Evolutionary conservation across 1,284 basidiomycete species (phyloP).

Genomic region (Rugosomyces carneus): DNA sequence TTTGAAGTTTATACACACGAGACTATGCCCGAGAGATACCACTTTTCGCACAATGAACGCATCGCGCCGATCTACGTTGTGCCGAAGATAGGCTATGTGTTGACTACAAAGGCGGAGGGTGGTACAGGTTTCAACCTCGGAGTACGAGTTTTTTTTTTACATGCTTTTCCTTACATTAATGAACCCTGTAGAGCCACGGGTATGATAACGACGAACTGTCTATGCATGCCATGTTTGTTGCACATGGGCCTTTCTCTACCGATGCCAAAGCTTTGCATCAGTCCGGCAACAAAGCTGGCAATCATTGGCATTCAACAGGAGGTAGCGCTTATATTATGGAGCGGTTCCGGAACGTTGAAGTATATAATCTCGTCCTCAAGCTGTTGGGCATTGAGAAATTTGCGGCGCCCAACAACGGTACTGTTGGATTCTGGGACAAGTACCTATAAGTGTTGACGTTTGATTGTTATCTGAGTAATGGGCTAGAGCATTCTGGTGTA

Average conservation of each 20-base stretch:
- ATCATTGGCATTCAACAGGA: conserved; percentile 62
- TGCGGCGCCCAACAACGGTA: conserved; percentile 71
- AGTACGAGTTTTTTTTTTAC: conserved; percentile 38
- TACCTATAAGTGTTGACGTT: conserved; percentile 53
- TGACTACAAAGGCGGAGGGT: conserved; percentile 58
- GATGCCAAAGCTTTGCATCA: conserved; percentile 54
- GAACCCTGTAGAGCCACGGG: conserved; percentile 59
- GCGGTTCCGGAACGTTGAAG: conserved; percentile 77
- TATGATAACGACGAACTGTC: conserved; percentile 72
- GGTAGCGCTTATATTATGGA: conserved; percentile 69
- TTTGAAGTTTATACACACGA: conserved; percentile 77
- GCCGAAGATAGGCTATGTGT: conserved; percentile 71
- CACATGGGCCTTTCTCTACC: conserved; percentile 78
- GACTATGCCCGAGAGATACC: conserved; percentile 77
- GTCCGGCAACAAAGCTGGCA: conserved; percentile 23
- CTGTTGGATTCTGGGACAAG: conserved; percentile 72
- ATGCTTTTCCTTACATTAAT: neutral
- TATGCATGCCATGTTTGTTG: conserved; percentile 89
- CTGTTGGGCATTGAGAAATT: conserved; percentile 59
- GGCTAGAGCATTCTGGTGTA: neutral
- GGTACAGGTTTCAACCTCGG: conserved; percentile 66
- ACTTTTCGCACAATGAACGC: conserved; percentile 65
- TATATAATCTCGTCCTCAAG: conserved; percentile 78
- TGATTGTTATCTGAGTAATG: neutral
- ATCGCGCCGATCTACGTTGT: conserved; percentile 88